Percentiles rank a stretch among this genome's conserved stretches.
phyloP scores from a whole-genome alignment of 805 yeast genomes.

The Metschnikowia lochheadii region DNA sequence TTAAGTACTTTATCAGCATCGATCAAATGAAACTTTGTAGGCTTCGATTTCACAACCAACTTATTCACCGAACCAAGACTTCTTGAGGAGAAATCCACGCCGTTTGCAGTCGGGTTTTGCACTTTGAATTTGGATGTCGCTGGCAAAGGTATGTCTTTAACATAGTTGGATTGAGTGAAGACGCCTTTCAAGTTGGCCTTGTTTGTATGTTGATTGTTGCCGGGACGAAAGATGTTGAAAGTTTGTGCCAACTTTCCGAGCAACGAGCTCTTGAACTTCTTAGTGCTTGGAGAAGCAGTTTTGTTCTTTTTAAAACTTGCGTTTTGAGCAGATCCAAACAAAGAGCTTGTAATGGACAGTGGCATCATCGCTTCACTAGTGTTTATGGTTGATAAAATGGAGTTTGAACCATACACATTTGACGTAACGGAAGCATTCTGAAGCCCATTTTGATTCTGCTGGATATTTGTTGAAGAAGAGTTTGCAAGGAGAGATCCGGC shows the following conservation, averaged over 20 bases:
- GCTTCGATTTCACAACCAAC: slow-evolving; percentile 38
- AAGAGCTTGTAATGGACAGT: slow-evolving; percentile 27
- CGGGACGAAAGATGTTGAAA: slow-evolving; percentile 27
- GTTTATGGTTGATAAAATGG: slow-evolving; percentile 21
- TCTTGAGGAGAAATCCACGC: neutral
- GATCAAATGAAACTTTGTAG: slow-evolving; percentile 38
- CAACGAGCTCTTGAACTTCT: slow-evolving; percentile 23
- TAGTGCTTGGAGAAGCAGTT: slow-evolving; percentile 16
- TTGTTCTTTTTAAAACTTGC: slow-evolving; percentile 13
- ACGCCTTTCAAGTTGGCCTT: slow-evolving; percentile 24
- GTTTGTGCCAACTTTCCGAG: slow-evolving; percentile 34
- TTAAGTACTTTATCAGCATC: slow-evolving; percentile 39
- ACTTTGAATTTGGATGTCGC: neutral
- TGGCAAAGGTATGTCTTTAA: slow-evolving; percentile 9
- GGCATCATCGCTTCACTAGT: slow-evolving; percentile 26
- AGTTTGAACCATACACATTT: slow-evolving; percentile 31
- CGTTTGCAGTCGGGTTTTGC: neutral
- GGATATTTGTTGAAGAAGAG: neutral
- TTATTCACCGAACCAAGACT: slow-evolving; percentile 27
- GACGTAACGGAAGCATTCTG: slow-evolving; percentile 1
- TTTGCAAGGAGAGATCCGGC: slow-evolving; percentile 3
- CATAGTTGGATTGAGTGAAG: slow-evolving; percentile 26
- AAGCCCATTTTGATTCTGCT: neutral
- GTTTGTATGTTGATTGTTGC: slow-evolving; percentile 8
- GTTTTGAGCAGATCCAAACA: slow-evolving; percentile 15